Evolutionary conservation across 176 grass and related monocot species (phyloP).

Genomic region (Thinopyrum elongatum): DNA sequence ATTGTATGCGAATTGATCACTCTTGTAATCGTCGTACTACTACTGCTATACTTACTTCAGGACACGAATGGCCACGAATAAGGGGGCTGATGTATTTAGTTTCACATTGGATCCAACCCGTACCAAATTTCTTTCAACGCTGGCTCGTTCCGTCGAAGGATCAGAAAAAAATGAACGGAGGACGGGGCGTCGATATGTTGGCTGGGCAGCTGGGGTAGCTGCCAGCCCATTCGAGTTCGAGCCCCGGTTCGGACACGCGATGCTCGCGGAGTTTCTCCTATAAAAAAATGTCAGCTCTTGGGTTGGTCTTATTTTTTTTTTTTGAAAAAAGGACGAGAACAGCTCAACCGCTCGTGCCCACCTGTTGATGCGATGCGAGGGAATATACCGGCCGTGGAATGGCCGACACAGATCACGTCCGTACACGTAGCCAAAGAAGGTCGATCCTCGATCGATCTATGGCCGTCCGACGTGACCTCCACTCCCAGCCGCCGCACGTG

Average conservation of each 20-base stretch:
- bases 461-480: slow-evolving; percentile 17
- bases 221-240: too few species aligned
- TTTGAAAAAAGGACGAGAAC: neutral
- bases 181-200: too few species aligned
- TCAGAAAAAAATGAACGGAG: too few species aligned
- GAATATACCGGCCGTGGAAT: neutral
- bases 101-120: neutral
- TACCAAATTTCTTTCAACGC: neutral
- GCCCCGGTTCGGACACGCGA: too few species aligned
- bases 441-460: neutral
- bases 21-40: neutral
- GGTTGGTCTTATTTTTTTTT: too few species aligned
- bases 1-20: neutral
- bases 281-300: too few species aligned
- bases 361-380: neutral
- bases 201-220: too few species aligned
- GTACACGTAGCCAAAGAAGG: slow-evolving; percentile 7
- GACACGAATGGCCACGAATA: too few species aligned
- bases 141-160: too few species aligned
- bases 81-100: neutral
- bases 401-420: slow-evolving; percentile 1
- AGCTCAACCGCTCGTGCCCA: neutral
- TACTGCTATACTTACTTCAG: too few species aligned
- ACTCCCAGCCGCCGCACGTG: slow-evolving; percentile 32
- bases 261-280: too few species aligned